Percentiles rank a stretch among this genome's conserved stretches.
phyloP scores from a whole-genome alignment of 805 yeast genomes.

The Saccharomyces paradoxus region DNA sequence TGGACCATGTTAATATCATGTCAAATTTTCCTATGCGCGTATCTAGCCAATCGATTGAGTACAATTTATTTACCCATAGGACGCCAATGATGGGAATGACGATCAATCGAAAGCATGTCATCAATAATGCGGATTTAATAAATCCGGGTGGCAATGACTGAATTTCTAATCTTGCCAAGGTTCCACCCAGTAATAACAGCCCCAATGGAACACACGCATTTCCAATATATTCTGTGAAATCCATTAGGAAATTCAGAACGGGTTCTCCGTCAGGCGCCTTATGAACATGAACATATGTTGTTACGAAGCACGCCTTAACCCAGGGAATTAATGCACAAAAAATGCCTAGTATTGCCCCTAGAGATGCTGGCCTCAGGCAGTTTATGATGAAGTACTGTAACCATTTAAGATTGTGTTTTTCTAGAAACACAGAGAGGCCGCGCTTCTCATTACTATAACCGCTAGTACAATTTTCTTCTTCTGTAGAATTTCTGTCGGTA shows the following conservation, averaged over 20 bases:
- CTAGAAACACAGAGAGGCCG: slow-evolving; percentile 18
- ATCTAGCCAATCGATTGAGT: slow-evolving; percentile 56
- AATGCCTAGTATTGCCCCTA: slow-evolving; percentile 58
- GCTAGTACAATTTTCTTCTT: not conserved
- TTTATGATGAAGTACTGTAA: slow-evolving; percentile 37
- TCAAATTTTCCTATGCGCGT: slow-evolving; percentile 58
- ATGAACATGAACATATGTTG: slow-evolving; percentile 42
- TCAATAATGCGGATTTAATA: slow-evolving; percentile 47
- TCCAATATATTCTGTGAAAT: slow-evolving; percentile 70
- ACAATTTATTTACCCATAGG: slow-evolving; percentile 53
- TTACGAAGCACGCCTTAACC: slow-evolving; percentile 60
- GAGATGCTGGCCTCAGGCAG: slow-evolving; percentile 61
- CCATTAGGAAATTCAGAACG: slow-evolving; percentile 78
- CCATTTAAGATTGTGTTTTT: slow-evolving; percentile 28
- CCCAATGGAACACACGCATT: slow-evolving; percentile 88
- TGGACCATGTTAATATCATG: slow-evolving; percentile 62
- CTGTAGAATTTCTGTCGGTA: slow-evolving; percentile 1
- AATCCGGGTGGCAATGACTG: slow-evolving; percentile 54
- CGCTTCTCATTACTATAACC: slow-evolving; percentile 3
- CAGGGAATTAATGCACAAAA: slow-evolving; percentile 81
- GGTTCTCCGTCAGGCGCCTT: slow-evolving; percentile 82
- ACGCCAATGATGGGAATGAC: slow-evolving; percentile 75
- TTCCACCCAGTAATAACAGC: slow-evolving; percentile 72
- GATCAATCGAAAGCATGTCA: slow-evolving; percentile 52
- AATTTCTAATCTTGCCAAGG: slow-evolving; percentile 67